These are phyloP conservation scores for Pseudogymnoascus sp. DNA, from an alignment of 2,329 filamentous ascomycete genomes.

Conservation along the genomic window DNA sequence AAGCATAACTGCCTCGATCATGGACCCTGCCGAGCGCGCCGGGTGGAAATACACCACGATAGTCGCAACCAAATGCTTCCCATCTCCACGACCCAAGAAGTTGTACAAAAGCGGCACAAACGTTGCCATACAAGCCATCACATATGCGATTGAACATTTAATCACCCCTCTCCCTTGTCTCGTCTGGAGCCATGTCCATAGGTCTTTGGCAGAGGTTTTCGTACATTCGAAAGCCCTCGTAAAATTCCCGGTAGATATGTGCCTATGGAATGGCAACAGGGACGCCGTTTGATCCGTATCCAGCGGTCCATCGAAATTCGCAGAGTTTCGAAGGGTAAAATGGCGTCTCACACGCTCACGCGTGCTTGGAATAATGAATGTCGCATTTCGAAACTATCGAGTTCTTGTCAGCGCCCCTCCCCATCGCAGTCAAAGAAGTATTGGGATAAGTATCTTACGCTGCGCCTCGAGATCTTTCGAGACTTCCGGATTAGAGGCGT, in stretches of 20 bases:
- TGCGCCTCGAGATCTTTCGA: conserved; percentile 20
- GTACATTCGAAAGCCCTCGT: conserved; percentile 28
- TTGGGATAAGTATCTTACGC: conserved; percentile 18
- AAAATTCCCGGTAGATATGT: conserved; percentile 26
- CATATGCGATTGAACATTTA: conserved; percentile 86
- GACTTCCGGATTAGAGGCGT: conserved; percentile 19
- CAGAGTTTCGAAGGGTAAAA: conserved; percentile 63
- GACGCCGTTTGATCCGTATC: conserved; percentile 11
- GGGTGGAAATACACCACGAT: conserved; percentile 95
- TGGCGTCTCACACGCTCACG: conserved; percentile 76
- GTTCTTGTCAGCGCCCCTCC: background rate
- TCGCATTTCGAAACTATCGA: conserved; percentile 68
- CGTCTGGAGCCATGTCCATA: conserved; percentile 58
- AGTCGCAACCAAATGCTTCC: conserved; percentile 89
- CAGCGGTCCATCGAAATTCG: conserved; percentile 25
- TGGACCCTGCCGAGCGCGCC: conserved; percentile 75
- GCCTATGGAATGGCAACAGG: conserved; percentile 15
- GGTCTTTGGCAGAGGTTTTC: conserved; percentile 31
- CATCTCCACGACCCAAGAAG: conserved; percentile 75
- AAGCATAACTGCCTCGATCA: conserved; percentile 77
- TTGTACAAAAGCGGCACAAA: conserved; percentile 68
- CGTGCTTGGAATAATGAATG: conserved; percentile 78
- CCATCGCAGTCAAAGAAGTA: conserved; percentile 1
- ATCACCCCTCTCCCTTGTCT: conserved; percentile 72
- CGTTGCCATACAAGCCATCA: conserved; percentile 78